phyloP scores from a whole-genome alignment of 2,329 filamentous ascomycete species.

The Colletotrichum sp. region DNA sequence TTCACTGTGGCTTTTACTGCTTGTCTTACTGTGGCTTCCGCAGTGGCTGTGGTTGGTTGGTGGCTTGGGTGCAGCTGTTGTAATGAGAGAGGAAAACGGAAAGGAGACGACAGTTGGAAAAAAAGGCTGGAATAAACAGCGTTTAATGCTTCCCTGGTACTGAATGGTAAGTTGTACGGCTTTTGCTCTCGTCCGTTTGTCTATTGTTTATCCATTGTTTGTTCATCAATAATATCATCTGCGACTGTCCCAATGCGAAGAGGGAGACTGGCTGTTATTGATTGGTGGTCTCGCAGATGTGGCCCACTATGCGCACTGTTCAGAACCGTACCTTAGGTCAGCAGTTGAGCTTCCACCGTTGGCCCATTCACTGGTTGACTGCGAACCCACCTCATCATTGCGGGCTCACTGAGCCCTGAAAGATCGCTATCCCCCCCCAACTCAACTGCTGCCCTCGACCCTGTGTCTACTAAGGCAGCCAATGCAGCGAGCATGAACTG shows the following conservation, averaged over 20 bases:
- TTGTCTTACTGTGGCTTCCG: not conserved
- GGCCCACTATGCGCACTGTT: too few relatives aligned
- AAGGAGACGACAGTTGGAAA: not conserved
- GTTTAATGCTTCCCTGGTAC: not conserved
- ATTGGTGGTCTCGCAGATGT: not conserved
- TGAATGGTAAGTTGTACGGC: not conserved
- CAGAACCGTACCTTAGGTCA: too few relatives aligned
- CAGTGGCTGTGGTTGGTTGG: not conserved
- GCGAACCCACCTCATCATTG: too few relatives aligned
- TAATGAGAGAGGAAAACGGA: not conserved
- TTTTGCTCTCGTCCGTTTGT: not conserved
- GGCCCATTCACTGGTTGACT: too few relatives aligned
- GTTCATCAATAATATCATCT: not conserved
- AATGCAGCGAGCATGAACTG: too few relatives aligned
- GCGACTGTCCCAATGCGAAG: not conserved
- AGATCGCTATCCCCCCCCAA: too few relatives aligned
- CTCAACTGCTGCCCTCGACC: too few relatives aligned
- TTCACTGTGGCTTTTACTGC: not conserved
- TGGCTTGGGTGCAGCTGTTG: not conserved
- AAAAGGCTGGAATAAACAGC: not conserved
- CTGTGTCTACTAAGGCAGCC: too few relatives aligned
- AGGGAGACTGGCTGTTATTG: not conserved
- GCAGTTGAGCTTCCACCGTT: too few relatives aligned
- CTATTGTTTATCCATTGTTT: not conserved
- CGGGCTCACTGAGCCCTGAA: too few relatives aligned